Conservation (phyloP, 495 filamentous ascomycete genomes). For the Bathelium albidoporum region DNA sequence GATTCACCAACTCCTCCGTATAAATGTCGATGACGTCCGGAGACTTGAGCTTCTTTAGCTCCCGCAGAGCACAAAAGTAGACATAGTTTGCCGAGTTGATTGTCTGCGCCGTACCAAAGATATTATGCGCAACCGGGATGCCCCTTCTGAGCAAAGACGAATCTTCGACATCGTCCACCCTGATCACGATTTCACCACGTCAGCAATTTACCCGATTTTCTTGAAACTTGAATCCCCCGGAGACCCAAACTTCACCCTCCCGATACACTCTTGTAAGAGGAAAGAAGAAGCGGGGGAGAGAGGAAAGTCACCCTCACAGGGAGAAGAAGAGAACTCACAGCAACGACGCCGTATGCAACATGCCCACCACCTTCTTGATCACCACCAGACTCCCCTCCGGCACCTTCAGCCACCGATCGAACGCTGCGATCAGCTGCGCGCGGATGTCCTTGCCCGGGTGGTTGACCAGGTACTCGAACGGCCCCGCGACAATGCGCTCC, state of each 20-base stretch:
- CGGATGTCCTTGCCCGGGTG: constrained; percentile 92
- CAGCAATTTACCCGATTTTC: not conserved
- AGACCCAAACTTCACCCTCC: too few relatives aligned
- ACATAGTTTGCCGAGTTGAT: constrained; percentile 97
- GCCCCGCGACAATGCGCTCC: constrained; percentile 62
- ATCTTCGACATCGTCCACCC: constrained; percentile 69
- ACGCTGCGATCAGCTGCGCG: constrained; percentile 73
- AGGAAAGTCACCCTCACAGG: not conserved
- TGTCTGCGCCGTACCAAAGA: constrained; percentile 91
- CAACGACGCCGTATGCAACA: constrained; percentile 89
- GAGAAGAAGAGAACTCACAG: constrained; percentile 38
- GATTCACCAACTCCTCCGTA: constrained; percentile 80
- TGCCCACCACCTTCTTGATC: constrained; percentile 79
- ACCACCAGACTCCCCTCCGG: constrained; percentile 64
- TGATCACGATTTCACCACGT: constrained; percentile 19
- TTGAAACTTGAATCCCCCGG: too few relatives aligned
- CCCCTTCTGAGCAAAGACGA: constrained; percentile 74
- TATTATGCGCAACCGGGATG: constrained; percentile 82
- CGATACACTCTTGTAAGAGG: too few relatives aligned
- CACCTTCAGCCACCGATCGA: constrained; percentile 83
- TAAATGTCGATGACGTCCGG: constrained; percentile 64
- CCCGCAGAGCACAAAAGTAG: constrained; percentile 79
- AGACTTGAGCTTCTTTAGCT: constrained; percentile 62
- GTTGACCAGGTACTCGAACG: constrained; percentile 76
- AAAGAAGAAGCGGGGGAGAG: too few relatives aligned